Evolutionary conservation across 768 basidiomycete genomes (phyloP), one percentile per base, ranked within the genome.

Genomic region (Roridomyces roridus): DNA sequence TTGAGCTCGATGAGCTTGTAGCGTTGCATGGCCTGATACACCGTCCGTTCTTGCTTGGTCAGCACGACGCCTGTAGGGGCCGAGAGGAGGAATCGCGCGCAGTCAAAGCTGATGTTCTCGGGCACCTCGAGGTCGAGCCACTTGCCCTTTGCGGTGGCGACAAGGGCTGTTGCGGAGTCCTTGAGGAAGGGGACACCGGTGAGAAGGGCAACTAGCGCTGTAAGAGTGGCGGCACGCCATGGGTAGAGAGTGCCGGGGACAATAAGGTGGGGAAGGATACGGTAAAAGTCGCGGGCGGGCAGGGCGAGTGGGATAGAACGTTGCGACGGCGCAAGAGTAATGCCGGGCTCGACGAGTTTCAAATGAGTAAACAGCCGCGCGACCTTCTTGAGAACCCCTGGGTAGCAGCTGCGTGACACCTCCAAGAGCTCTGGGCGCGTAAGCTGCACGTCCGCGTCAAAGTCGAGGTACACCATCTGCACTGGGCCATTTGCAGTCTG

Each of bases 1-100:
- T 70, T 70, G 43, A 70, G 59, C 56, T 70, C 69, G 24, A 70
- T 53, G 23, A 70, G 47, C 28, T 58, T 64, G 43, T 68, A 70
- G 31, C 67, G 56, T 39, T 66, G 60, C 66, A 70, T 70, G 5
- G 57, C 62, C 41, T 66, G 59, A 46, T 69, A 68, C 2, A 62
- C 54, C 20, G 40, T 34, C 29, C 42, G 47, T 51, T 67, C 64
- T 15, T 58, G 45, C 17, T 34, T 51, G 12, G 60, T 66, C 39
- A 65, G 50, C 14, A 70, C 68, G 8, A 61, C 49, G 18, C 62
- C 65, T 9, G 35, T 46, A 0, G 65, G 63, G 5, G 59, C 62
- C 4, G 56, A 46, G 26, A 68, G 57, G 0, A 70, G 48, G 41
- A 70, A 50, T n/a, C 60, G 56, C n/a, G 67, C 69, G 45, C 66